Base-by-base conservation (phyloP, 2,329 filamentous ascomycete species). In the Helminthosporium solani region DNA sequence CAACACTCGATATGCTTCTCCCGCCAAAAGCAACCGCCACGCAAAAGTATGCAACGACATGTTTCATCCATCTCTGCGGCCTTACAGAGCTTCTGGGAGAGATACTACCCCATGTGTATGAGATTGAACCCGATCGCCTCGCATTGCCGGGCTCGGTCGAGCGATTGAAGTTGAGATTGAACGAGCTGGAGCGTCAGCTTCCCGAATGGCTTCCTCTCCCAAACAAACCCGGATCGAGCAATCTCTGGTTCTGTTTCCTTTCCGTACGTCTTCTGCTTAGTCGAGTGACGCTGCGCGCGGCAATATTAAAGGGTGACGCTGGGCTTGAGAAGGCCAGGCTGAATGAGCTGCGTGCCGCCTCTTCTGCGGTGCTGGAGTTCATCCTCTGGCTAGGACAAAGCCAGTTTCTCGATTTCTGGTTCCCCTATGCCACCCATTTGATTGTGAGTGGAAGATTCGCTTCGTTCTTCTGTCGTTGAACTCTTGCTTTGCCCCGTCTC, bases 321-420 rank as follows among this genome's bases (percentile, higher is more conserved):
- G 54, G 49, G 19, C 44, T 61, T 1, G 53, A 62, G 15, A 54
- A 55, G 21, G 53, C 57, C n/a, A 59, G 68, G 1, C 59, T 78
- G 36, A 68, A 73, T 4, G 75, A 78, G 48, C 68, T 78, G 16
- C 73, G 75, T 25, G 70, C 71, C 18, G 75, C 78, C 44, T 78
- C 78, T 28, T 72, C 74, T 12, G 73, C 73, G 2, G 73, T 80
- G 4, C 71, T 78, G 6, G 73, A 75, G 16, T 80, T 78, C 46
- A 72, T 79, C 3, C 68, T 73, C 7, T 75, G 70, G 2, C 64
- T 80, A 2, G 68, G 68, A 5, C 71, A 73, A 47, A 58, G 65
- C 14, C 75, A 80, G 31, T 78, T 78, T 43, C 64, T 71, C 21
- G 77, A 80, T 52, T 80, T 80, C 50, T 80, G 78, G 78, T 61